Percentiles rank a stretch among this genome's conserved stretches.
These are phyloP conservation scores for Pezicula carpinea DNA, from an alignment of 2,329 filamentous ascomycete genomes.

Conservation along the genomic window DNA sequence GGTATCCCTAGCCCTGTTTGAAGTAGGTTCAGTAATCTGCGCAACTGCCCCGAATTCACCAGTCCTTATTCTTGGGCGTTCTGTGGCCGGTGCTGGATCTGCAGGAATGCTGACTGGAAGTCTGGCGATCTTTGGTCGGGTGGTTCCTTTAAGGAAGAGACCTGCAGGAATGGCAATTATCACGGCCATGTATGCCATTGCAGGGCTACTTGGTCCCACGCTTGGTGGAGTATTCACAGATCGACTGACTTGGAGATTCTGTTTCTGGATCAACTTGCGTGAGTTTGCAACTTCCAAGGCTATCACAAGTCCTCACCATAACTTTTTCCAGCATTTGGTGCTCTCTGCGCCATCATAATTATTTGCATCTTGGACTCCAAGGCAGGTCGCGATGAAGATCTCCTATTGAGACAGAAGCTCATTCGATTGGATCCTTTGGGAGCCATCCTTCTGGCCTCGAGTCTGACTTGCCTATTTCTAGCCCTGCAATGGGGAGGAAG, in stretches of 20 bases:
- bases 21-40: conserved; percentile 25
- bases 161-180: conserved; percentile 25
- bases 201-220: conserved; percentile 23
- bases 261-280: conserved; percentile 15
- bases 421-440: conserved; percentile 41
- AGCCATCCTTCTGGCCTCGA: conserved; percentile 37
- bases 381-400: conserved; percentile 23
- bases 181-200: conserved; percentile 14
- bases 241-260: conserved; percentile 12
- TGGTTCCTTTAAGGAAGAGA: conserved; percentile 23
- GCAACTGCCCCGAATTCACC: conserved; percentile 22
- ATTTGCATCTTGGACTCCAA: conserved; percentile 33
- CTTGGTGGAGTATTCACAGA: conserved; percentile 29
- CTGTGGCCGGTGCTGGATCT: conserved; percentile 22
- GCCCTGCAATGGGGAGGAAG: conserved; percentile 40
- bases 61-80: conserved; percentile 28
- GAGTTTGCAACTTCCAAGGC: conserved; percentile 29
- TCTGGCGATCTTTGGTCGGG: conserved; percentile 36
- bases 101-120: conserved; percentile 29
- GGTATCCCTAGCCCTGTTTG: conserved; percentile 18
- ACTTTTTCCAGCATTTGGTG: conserved; percentile 26
- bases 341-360: conserved; percentile 30
- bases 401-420: conserved; percentile 35
- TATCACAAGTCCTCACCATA: not conserved
- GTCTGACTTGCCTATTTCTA: conserved; percentile 36